Conservation (phyloP, 139 green algal species). For the Coelastrella sp. region DNA sequence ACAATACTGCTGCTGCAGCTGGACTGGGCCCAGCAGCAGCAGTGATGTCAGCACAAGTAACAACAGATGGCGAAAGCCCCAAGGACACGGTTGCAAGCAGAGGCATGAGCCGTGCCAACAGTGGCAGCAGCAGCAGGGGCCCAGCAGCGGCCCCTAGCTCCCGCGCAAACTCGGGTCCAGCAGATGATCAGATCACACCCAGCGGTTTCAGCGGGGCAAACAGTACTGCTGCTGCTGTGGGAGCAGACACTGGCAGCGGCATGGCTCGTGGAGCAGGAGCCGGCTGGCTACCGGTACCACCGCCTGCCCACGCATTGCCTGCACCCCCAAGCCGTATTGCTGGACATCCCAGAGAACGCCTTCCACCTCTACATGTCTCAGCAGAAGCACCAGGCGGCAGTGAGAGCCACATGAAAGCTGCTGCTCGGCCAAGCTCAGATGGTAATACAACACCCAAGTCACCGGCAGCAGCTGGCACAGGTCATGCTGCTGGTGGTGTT, state of each 20-base stretch:
- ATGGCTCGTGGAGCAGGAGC: background rate
- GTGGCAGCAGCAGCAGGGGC: background rate
- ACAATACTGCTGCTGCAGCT: too few relatives aligned
- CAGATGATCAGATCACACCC: background rate
- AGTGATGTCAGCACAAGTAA: background rate
- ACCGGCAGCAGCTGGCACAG: background rate
- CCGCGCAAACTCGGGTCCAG: background rate
- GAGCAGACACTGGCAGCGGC: background rate
- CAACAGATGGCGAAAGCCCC: background rate
- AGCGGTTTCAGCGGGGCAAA: background rate
- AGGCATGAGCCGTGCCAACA: too few relatives aligned
- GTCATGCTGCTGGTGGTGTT: background rate
- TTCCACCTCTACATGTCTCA: slow-evolving; percentile 10
- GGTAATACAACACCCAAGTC: background rate
- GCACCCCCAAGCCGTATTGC: too few relatives aligned
- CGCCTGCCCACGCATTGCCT: too few relatives aligned
- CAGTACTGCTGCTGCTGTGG: background rate
- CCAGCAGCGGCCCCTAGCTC: background rate
- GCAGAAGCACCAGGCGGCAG: background rate
- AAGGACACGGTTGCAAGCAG: background rate
- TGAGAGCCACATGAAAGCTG: background rate
- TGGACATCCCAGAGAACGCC: background rate
- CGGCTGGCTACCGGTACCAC: background rate
- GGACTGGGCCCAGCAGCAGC: slow-evolving; percentile 5
- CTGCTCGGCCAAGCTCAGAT: background rate